These are phyloP conservation scores for Umbilicus rupestris DNA, from an alignment of 164 flowering plant species.

Conservation along the genomic window DNA sequence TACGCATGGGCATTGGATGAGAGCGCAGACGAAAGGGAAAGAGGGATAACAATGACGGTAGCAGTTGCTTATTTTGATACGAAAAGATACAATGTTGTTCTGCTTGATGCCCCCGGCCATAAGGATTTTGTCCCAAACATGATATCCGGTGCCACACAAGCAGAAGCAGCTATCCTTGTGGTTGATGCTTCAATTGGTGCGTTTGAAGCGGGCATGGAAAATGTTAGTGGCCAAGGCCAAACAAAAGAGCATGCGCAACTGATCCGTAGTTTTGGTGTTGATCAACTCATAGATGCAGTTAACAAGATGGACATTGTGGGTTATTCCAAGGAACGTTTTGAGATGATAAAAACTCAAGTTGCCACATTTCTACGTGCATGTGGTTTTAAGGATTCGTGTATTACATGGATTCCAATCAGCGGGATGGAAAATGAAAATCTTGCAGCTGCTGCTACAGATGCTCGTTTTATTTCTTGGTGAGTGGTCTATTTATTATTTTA, in stretches of 20 bases:
- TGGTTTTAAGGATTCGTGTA: conserved; percentile 62
- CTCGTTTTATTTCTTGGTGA: conserved; percentile 67
- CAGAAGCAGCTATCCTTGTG: conserved; percentile 95
- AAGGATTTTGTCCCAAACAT: conserved; percentile 97
- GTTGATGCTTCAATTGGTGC: conserved; percentile 87
- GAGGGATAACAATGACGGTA: conserved; percentile 97
- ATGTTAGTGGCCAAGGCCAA: conserved; percentile 64
- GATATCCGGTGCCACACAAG: conserved; percentile 98
- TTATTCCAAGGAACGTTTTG: conserved; percentile 82
- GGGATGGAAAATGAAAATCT: conserved; percentile 90
- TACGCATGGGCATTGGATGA: conserved; percentile 99
- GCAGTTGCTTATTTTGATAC: conserved; percentile 88
- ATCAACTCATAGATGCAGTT: conserved; percentile 78
- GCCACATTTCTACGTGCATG: conserved; percentile 75
- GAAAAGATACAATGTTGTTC: conserved; percentile 68
- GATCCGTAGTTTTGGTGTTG: conserved; percentile 93
- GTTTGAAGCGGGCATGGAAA: conserved; percentile 85
- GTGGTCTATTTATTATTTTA: conserved; percentile 7
- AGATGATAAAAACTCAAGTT: conserved; percentile 49
- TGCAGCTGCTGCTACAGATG: conserved; percentile 60
- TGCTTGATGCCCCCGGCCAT: conserved; percentile 99
- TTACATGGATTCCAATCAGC: conserved; percentile 86
- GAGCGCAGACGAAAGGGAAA: conserved; percentile 90
- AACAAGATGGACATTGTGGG: conserved; percentile 90
- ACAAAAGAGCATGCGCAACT: conserved; percentile 85